phyloP scores from a whole-genome alignment of 2,329 filamentous ascomycete species.

The Colletotrichum cereale region DNA sequence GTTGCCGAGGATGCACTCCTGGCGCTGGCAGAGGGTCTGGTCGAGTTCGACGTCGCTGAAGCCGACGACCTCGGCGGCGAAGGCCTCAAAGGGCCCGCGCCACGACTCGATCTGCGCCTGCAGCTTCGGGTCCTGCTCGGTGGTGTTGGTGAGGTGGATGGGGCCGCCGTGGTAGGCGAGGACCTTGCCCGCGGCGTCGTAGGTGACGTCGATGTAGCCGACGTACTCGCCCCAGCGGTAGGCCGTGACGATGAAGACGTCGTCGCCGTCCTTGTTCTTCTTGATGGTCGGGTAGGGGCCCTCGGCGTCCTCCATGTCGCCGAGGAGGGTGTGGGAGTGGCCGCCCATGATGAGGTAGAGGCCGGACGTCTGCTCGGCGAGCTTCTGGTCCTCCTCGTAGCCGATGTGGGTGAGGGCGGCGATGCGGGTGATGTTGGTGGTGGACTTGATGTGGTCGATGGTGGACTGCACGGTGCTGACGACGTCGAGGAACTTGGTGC shows the following conservation, averaged over 20 bases:
- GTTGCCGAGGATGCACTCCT: constrained; percentile 70
- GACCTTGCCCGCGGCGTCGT: constrained; percentile 70
- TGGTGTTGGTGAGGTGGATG: constrained; percentile 73
- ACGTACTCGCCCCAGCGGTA: constrained; percentile 78
- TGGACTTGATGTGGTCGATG: constrained; percentile 71
- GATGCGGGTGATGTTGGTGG: constrained; percentile 73
- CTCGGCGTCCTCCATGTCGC: constrained; percentile 67
- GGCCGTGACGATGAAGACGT: constrained; percentile 76
- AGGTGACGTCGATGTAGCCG: constrained; percentile 76
- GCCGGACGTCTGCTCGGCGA: constrained; percentile 70
- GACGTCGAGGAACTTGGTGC: constrained; percentile 70
- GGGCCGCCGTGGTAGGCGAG: constrained; percentile 73
- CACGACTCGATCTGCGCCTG: constrained; percentile 70
- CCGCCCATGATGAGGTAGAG: constrained; percentile 78
- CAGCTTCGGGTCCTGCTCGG: constrained; percentile 66
- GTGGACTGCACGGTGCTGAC: constrained; percentile 70
- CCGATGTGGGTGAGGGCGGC: constrained; percentile 77
- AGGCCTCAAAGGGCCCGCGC: constrained; percentile 72
- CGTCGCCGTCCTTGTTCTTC: constrained; percentile 70
- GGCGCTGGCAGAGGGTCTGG: constrained; percentile 67
- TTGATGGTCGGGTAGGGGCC: constrained; percentile 75
- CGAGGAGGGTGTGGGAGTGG: constrained; percentile 71
- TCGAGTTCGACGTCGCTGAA: constrained; percentile 67
- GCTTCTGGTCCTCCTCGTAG: constrained; percentile 72
- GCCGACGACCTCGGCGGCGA: constrained; percentile 69